These are phyloP conservation scores for Aeminium ludgeri DNA, from an alignment of 495 filamentous ascomycete genomes.

Conservation along the genomic window DNA sequence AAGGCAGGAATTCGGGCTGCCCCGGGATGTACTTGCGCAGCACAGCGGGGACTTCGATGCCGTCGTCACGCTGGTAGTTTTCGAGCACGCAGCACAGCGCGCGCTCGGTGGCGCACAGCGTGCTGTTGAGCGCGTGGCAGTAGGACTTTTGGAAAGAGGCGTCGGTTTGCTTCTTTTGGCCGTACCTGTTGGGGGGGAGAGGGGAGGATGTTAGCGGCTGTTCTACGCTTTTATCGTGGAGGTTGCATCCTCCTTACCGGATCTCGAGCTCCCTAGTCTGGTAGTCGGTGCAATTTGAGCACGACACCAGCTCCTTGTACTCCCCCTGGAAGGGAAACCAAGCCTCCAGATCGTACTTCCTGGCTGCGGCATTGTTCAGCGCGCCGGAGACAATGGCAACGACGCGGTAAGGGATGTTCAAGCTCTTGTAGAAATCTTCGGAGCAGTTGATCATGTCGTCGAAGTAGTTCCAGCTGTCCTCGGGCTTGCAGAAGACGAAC, in stretches of 20 bases:
- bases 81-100: conserved; percentile 90
- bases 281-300: conserved; percentile 27
- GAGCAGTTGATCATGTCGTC: conserved; percentile 79
- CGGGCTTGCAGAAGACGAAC: conserved; percentile 84
- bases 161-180: conserved; percentile 61
- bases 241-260: conserved; percentile 22
- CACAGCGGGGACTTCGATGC: conserved; percentile 69
- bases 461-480: conserved; percentile 86
- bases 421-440: conserved; percentile 86
- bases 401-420: conserved; percentile 75
- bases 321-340: conserved; percentile 95
- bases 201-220: not conserved
- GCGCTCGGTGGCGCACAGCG: conserved; percentile 81
- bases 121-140: conserved; percentile 84
- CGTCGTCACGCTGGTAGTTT: conserved; percentile 87
- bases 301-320: conserved; percentile 90
- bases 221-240: too few species aligned
- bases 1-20: conserved; percentile 71
- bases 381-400: conserved; percentile 90
- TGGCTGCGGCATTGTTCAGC: conserved; percentile 80
- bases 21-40: conserved; percentile 88
- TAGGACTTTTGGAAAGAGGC: conserved; percentile 56
- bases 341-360: conserved; percentile 93
- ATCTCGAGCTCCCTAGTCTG: conserved; percentile 59
- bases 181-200: conserved; percentile 33